phyloP scores from a whole-genome alignment of 2,329 filamentous ascomycete genomes.

The Ophiocordyceps robertsii region DNA sequence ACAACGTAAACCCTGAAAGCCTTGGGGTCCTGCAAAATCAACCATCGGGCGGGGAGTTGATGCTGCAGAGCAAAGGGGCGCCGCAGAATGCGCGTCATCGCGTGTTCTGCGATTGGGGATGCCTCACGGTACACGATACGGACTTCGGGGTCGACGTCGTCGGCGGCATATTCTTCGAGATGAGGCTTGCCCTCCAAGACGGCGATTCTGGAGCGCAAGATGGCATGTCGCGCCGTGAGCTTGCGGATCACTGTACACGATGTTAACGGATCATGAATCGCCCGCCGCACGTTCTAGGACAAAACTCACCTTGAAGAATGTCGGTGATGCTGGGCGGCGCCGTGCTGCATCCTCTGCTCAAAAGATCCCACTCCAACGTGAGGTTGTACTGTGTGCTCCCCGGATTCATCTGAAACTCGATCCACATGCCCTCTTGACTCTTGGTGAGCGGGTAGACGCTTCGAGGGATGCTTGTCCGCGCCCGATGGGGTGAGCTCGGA shows the following conservation, averaged over 20 bases:
- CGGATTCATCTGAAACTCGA: constrained; percentile 2
- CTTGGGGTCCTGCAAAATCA: constrained; percentile 2
- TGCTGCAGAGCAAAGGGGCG: constrained; percentile 1
- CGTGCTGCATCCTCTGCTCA: neutral
- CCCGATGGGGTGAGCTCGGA: neutral
- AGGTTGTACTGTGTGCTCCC: constrained; percentile 5
- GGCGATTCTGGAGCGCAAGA: constrained; percentile 2
- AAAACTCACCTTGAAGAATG: neutral
- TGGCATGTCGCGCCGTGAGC: constrained; percentile 2
- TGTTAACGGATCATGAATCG: neutral
- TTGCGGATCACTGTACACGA: neutral
- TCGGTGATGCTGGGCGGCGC: neutral
- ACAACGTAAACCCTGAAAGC: constrained; percentile 2
- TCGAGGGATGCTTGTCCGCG: neutral
- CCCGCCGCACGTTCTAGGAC: neutral
- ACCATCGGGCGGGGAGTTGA: constrained; percentile 3
- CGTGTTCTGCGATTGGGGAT: neutral
- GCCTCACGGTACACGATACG: constrained; percentile 2
- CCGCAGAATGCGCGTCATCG: constrained; percentile 1
- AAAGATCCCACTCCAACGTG: constrained; percentile 4
- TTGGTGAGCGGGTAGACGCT: constrained; percentile 3
- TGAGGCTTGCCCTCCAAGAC: constrained; percentile 1
- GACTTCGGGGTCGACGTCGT: constrained; percentile 2
- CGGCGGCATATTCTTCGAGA: constrained; percentile 1
- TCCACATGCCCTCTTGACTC: constrained; percentile 5